Evolutionary conservation across 2,329 filamentous ascomycete genomes (phyloP).

Genomic region (Periconia macrospinosa): DNA sequence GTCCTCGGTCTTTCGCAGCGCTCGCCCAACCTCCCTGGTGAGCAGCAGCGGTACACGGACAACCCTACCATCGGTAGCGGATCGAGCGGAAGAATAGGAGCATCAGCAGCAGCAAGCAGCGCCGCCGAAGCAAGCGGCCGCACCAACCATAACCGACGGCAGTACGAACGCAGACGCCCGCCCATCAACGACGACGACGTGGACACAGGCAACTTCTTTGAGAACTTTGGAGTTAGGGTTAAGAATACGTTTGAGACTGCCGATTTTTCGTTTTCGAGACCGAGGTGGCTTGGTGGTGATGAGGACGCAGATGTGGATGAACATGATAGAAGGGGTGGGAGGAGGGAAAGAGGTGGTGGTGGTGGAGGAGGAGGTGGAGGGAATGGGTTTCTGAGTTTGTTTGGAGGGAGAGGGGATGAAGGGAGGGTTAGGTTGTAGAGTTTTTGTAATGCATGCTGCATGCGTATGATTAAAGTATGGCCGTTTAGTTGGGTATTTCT

Average conservation of each 20-base stretch:
- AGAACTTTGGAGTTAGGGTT: conserved; percentile 79
- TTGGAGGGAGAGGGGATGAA: conserved; percentile 37
- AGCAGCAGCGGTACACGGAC: conserved; percentile 20
- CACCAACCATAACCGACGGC: background rate
- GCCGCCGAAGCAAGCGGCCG: no score
- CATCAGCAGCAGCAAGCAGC: no score
- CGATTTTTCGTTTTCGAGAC: conserved; percentile 56
- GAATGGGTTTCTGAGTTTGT: conserved; percentile 26
- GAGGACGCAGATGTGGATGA: conserved; percentile 25
- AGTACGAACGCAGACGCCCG: conserved; percentile 21
- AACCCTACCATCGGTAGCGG: no score
- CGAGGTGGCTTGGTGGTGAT: conserved; percentile 76
- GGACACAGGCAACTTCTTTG: conserved; percentile 80
- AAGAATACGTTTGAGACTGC: conserved; percentile 89
- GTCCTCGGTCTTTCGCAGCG: conserved; percentile 33
- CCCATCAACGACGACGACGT: conserved; percentile 55
- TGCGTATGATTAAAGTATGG: no score
- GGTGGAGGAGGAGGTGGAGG: no score
- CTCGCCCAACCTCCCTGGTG: conserved; percentile 7
- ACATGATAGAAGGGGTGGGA: no score
- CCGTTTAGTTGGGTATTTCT: no score
- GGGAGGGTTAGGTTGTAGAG: conserved; percentile 35
- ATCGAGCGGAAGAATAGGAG: no score
- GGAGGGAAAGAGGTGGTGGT: background rate
- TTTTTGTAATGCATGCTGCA: no score